Percentiles rank a stretch among this genome's conserved stretches.
These are phyloP conservation scores for Plasmodium cynomolgi DNA, from an alignment of 169 alveolate species.

Conservation along the genomic window DNA sequence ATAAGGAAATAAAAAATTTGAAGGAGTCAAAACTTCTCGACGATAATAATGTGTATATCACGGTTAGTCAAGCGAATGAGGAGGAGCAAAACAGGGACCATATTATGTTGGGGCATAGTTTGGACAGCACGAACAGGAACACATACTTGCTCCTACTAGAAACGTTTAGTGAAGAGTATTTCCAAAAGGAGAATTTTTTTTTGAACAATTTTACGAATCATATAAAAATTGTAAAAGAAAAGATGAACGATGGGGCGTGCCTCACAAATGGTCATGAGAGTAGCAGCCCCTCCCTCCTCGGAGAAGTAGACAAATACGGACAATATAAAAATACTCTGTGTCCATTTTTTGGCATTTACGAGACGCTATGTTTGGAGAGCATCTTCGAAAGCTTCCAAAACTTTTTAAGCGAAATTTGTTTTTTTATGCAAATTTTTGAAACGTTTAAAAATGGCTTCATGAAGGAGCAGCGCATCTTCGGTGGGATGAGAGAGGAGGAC, in stretches of 20 bases:
- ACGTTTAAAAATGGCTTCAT: conserved; percentile 52
- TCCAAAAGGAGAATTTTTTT: conserved; percentile 36
- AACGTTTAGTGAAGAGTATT: conserved; percentile 49
- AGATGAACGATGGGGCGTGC: not conserved
- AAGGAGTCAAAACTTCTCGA: conserved; percentile 42
- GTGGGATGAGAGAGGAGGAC: not conserved
- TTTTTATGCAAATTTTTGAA: conserved; percentile 33
- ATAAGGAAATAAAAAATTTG: conserved; percentile 58
- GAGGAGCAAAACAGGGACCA: not conserved
- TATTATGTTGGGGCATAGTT: not conserved
- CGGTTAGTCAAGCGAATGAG: conserved; percentile 10
- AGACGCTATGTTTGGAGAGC: conserved; percentile 1
- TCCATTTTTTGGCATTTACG: conserved; percentile 46
- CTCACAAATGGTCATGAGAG: not conserved
- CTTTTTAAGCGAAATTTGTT: conserved; percentile 40
- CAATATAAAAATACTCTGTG: conserved; percentile 25
- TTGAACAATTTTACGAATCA: conserved; percentile 24
- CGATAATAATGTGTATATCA: conserved; percentile 28
- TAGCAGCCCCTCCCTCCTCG: not conserved
- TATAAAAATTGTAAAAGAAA: conserved; percentile 16
- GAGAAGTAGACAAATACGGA: conserved; percentile 13
- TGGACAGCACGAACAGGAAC: not conserved
- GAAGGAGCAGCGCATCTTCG: conserved; percentile 30
- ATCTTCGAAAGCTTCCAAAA: conserved; percentile 19
- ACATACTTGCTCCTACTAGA: conserved; percentile 17